A percentile compares a stretch with the other conserved stretches of the same genome.
Conservation (phyloP, 768 basidiomycete species). For the Pulveroboletus ravenelii region DNA sequence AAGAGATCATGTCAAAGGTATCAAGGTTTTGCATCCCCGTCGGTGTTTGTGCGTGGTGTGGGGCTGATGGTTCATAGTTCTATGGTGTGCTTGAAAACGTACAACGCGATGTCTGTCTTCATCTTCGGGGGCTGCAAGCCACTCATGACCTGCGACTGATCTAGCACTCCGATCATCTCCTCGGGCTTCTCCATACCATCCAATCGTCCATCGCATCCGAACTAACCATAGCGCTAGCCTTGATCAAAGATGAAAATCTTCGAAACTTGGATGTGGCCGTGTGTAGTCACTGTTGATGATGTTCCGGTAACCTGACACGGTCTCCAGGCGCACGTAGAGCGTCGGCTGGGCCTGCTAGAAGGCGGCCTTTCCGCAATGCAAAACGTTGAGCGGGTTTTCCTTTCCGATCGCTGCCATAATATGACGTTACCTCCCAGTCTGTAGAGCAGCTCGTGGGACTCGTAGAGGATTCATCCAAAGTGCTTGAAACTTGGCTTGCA, state of each 20-base stretch:
- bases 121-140: neutral
- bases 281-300: constrained; percentile 6
- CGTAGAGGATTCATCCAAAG: constrained; percentile 19
- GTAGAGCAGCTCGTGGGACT: constrained; percentile 16
- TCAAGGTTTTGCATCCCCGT: neutral
- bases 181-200: constrained; percentile 19
- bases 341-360: constrained; percentile 25
- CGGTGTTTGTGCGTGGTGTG: neutral
- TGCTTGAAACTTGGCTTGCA: constrained; percentile 30
- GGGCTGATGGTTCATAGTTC: constrained; percentile 22
- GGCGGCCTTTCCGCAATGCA: constrained; percentile 26
- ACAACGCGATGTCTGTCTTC: constrained; percentile 20
- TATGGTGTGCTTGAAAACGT: constrained; percentile 21
- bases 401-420: constrained; percentile 7
- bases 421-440: constrained; percentile 20
- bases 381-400: constrained; percentile 21
- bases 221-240: constrained; percentile 18
- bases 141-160: neutral
- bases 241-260: constrained; percentile 27
- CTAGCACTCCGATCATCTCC: constrained; percentile 28
- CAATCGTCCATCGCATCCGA: constrained; percentile 24
- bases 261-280: constrained; percentile 26
- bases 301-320: constrained; percentile 5
- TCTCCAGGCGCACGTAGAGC: constrained; percentile 29
- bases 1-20: constrained; percentile 24